Conservation (phyloP, 164 flowering plant genomes). For the Umbilicus rupestris region DNA sequence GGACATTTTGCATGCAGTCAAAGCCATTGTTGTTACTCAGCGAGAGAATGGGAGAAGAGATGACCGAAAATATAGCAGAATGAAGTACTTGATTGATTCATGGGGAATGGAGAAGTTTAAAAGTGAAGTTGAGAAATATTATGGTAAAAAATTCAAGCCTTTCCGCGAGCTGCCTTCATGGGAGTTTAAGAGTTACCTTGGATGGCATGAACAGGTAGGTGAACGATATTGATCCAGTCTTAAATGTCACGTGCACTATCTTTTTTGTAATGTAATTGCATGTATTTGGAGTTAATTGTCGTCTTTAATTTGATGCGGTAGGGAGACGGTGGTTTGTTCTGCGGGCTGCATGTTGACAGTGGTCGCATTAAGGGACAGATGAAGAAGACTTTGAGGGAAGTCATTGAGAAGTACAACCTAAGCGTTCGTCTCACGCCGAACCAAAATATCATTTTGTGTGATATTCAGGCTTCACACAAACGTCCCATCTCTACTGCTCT, state of each 20-base stretch:
- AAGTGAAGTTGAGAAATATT: slow-evolving; percentile 78
- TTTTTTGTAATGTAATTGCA: too few relatives aligned
- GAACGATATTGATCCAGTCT: background rate
- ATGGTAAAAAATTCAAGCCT: slow-evolving; percentile 92
- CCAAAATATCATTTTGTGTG: slow-evolving; percentile 82
- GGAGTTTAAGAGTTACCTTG: slow-evolving; percentile 90
- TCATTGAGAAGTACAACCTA: slow-evolving; percentile 78
- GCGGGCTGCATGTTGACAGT: slow-evolving; percentile 93
- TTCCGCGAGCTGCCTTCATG: slow-evolving; percentile 75
- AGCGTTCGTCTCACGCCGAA: slow-evolving; percentile 90
- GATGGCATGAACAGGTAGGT: slow-evolving; percentile 94
- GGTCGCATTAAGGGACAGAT: slow-evolving; percentile 77
- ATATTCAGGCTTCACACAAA: slow-evolving; percentile 64
- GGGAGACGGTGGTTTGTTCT: slow-evolving; percentile 79
- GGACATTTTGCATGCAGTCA: slow-evolving; percentile 87
- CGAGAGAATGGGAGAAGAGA: slow-evolving; percentile 96
- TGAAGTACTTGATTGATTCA: slow-evolving; percentile 81
- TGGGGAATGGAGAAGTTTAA: slow-evolving; percentile 99
- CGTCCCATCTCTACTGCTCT: slow-evolving; percentile 71
- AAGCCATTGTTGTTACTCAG: slow-evolving; percentile 95
- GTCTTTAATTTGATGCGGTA: slow-evolving; percentile 15
- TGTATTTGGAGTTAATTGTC: background rate
- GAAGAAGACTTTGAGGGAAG: slow-evolving; percentile 76
- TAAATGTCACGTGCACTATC: background rate
- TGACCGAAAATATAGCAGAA: slow-evolving; percentile 89